A percentile compares a stretch with the other conserved stretches of the same genome.
These are phyloP conservation scores for Actinomortierella ambigua DNA, from an alignment of 371 early-diverging fungal species.

Conservation along the genomic window DNA sequence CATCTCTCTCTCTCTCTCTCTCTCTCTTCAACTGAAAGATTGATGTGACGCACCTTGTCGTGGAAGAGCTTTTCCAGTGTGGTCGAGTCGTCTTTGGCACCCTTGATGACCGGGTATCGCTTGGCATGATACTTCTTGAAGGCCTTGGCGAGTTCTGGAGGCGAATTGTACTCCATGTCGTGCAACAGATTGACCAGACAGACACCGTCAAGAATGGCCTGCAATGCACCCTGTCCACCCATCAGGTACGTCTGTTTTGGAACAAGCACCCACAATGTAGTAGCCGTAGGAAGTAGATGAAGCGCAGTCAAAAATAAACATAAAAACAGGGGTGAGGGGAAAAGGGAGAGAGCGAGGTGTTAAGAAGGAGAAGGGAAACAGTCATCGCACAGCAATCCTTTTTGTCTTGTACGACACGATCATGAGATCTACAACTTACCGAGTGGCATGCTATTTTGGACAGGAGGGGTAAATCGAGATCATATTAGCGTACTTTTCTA, in stretches of 20 bases:
- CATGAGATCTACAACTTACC: too few relatives aligned
- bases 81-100: constrained; percentile 20
- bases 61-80: constrained; percentile 30
- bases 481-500: too few relatives aligned
- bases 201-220: constrained; percentile 27
- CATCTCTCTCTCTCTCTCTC: too few relatives aligned
- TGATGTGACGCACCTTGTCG: too few relatives aligned
- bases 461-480: too few relatives aligned
- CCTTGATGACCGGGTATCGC: constrained; percentile 13
- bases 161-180: constrained; percentile 40
- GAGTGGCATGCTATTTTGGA: too few relatives aligned
- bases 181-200: constrained; percentile 37
- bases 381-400: too few relatives aligned
- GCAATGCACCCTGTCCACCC: constrained; percentile 24
- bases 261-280: too few relatives aligned
- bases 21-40: too few relatives aligned
- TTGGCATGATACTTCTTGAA: constrained; percentile 38
- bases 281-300: not conserved
- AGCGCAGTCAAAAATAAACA: not conserved
- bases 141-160: constrained; percentile 23
- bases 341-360: constrained; percentile 7
- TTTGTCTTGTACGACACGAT: too few relatives aligned
- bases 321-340: not conserved
- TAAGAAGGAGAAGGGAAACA: not conserved
- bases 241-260: constrained; percentile 13